phyloP scores from a whole-genome alignment of 2,329 filamentous ascomycete genomes.

The Botryotinia calthae region DNA sequence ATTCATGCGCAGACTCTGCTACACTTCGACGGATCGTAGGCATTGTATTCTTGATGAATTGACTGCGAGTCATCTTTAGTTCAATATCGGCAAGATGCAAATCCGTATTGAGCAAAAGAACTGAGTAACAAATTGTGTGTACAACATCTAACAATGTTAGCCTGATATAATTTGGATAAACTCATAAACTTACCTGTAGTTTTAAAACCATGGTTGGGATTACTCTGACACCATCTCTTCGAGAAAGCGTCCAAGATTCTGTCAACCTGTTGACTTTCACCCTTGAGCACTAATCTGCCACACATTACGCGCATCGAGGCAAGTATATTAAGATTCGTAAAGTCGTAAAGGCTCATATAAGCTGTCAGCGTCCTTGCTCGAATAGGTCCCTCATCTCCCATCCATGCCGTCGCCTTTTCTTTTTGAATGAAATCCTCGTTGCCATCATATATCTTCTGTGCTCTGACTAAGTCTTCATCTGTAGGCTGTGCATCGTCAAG shows the following conservation, averaged over 20 bases:
- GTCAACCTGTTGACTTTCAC: constrained; percentile 95
- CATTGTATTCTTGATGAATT: constrained; percentile 96
- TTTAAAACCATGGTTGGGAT: constrained; percentile 90
- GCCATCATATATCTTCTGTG: constrained; percentile 79
- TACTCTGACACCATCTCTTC: constrained; percentile 88
- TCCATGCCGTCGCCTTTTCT: constrained; percentile 77
- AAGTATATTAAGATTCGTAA: constrained; percentile 76
- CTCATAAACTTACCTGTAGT: constrained; percentile 60
- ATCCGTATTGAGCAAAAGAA: constrained; percentile 94
- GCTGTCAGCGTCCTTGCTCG: constrained; percentile 62
- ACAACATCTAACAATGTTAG: constrained; percentile 67
- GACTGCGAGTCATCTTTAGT: constrained; percentile 89
- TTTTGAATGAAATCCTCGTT: constrained; percentile 78
- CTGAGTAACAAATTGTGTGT: constrained; percentile 94
- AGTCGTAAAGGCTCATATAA: constrained; percentile 93
- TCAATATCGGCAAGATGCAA: constrained; percentile 93
- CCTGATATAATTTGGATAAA: background rate
- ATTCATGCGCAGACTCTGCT: constrained; percentile 67
- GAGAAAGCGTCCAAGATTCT: constrained; percentile 89
- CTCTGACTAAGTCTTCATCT: constrained; percentile 69
- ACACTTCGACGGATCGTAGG: constrained; percentile 79
- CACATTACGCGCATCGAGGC: constrained; percentile 77
- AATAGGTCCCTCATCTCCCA: constrained; percentile 66
- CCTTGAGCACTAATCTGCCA: constrained; percentile 75
- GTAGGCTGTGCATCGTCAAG: constrained; percentile 24